Evolutionary conservation across 2,329 filamentous ascomycete genomes (phyloP).

Genomic region (Aureobasidium sp.): DNA sequence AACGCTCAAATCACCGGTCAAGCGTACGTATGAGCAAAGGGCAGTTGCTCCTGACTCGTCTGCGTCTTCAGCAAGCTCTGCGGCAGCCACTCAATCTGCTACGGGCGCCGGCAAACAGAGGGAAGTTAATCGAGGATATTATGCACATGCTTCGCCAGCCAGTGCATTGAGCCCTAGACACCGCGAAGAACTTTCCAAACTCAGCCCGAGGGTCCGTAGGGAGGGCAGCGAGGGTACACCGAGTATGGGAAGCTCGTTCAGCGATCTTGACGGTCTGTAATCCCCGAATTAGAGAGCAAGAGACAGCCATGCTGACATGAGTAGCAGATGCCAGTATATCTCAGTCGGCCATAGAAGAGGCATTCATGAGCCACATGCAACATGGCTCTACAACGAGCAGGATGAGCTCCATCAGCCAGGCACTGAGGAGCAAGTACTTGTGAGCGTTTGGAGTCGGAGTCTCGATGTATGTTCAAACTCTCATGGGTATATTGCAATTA

Average conservation of each 20-base stretch:
- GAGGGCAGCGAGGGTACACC: constrained; percentile 65
- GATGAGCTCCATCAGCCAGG: constrained; percentile 61
- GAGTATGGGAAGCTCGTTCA: constrained; percentile 79
- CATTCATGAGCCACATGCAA: constrained; percentile 62
- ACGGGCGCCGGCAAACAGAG: not conserved
- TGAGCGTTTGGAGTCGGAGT: not conserved
- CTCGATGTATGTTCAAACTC: not conserved
- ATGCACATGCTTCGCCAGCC: constrained; percentile 14
- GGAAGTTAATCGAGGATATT: not conserved
- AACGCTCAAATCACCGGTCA: constrained; percentile 13
- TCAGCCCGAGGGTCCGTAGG: constrained; percentile 45
- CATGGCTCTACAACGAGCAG: constrained; percentile 40
- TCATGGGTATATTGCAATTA: constrained; percentile 5
- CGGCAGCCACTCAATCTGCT: not conserved
- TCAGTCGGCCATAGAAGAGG: constrained; percentile 71
- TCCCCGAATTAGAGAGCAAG: not conserved
- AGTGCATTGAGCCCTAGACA: constrained; percentile 43
- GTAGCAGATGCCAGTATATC: constrained; percentile 67
- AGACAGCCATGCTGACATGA: not conserved
- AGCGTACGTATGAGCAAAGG: not conserved
- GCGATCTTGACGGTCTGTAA: constrained; percentile 62
- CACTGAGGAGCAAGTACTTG: constrained; percentile 37
- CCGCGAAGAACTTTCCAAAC: constrained; percentile 48
- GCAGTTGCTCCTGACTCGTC: constrained; percentile 45
- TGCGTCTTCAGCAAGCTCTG: constrained; percentile 28